Percentiles rank a stretch among this genome's conserved stretches.
Conservation (phyloP, 148 eudicot genomes). For the Spergularia marina region DNA sequence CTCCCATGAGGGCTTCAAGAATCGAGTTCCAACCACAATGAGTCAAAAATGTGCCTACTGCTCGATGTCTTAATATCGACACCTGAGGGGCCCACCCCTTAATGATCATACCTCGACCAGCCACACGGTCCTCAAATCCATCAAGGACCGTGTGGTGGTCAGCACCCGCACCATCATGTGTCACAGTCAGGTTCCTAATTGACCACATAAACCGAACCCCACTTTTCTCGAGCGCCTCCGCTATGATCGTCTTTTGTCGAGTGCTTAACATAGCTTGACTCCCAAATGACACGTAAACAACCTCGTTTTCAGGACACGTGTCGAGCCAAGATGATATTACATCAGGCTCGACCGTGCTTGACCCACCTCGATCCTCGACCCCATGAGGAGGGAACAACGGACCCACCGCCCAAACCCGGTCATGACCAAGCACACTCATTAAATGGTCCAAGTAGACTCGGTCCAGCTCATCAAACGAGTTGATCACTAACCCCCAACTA, state of each 20-base stretch:
- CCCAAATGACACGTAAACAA: conserved; percentile 40
- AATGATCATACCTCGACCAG: conserved; percentile 36
- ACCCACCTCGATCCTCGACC: conserved; percentile 28
- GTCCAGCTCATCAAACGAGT: conserved; percentile 37
- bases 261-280: conserved; percentile 27
- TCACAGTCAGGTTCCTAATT: neutral
- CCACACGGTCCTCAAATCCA: conserved; percentile 25
- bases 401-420: conserved; percentile 43
- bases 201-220: conserved; percentile 38
- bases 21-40: conserved; percentile 67
- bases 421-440: conserved; percentile 22
- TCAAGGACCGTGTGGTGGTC: conserved; percentile 3
- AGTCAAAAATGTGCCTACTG: conserved; percentile 45
- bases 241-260: conserved; percentile 28
- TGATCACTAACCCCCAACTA: conserved; percentile 41
- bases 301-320: conserved; percentile 27
- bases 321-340: conserved; percentile 46
- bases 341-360: conserved; percentile 19
- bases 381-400: conserved; percentile 26
- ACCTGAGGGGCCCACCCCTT: conserved; percentile 60
- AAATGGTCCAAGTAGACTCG: conserved; percentile 33
- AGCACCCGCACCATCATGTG: neutral
- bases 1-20: conserved; percentile 41
- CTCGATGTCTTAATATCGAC: conserved; percentile 35
- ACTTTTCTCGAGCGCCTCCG: conserved; percentile 27